Evolutionary conservation across 2,329 filamentous ascomycete genomes (phyloP).

Genomic region (Madurella fahalii): DNA sequence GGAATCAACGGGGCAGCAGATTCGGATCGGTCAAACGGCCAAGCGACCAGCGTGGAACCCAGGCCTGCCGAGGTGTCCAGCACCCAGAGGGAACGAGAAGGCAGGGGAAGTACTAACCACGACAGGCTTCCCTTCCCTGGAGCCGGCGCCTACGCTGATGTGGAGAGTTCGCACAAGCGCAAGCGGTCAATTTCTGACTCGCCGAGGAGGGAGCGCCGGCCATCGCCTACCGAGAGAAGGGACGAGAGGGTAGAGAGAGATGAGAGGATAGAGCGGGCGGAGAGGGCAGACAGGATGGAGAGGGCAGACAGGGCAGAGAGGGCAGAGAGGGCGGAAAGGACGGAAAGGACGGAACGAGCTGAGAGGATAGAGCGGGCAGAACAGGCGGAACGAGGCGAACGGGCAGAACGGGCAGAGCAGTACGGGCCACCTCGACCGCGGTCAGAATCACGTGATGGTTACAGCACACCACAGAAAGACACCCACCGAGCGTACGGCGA

Average conservation of each 20-base stretch:
- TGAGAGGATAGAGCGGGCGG: neutral
- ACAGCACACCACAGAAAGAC: slow-evolving; percentile 40
- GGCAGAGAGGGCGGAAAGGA: slow-evolving; percentile 1
- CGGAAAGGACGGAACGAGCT: slow-evolving; percentile 3
- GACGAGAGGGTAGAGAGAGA: slow-evolving; percentile 10
- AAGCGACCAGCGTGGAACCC: slow-evolving; percentile 22
- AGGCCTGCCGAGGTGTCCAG: slow-evolving; percentile 27
- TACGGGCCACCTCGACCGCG: slow-evolving; percentile 18
- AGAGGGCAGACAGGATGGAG: slow-evolving; percentile 6
- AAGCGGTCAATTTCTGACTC: slow-evolving; percentile 67
- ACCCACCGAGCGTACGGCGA: slow-evolving; percentile 21
- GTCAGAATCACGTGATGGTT: slow-evolving; percentile 37
- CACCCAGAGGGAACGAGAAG: slow-evolving; percentile 35
- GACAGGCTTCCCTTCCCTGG: slow-evolving; percentile 41
- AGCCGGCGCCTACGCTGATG: slow-evolving; percentile 39
- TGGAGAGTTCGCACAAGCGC: slow-evolving; percentile 56
- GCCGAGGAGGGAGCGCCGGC: slow-evolving; percentile 35
- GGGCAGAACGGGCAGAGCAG: slow-evolving; percentile 18
- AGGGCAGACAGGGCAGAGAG: slow-evolving; percentile 3
- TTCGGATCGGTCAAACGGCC: slow-evolving; percentile 28
- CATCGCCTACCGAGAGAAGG: slow-evolving; percentile 20
- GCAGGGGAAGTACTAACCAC: slow-evolving; percentile 38
- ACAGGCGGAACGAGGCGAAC: slow-evolving; percentile 8
- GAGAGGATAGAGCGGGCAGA: slow-evolving; percentile 6
- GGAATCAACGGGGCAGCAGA: slow-evolving; percentile 31